Base-by-base conservation (phyloP, 352 stramenopile species). In the Phytopythium sindhum region DNA sequence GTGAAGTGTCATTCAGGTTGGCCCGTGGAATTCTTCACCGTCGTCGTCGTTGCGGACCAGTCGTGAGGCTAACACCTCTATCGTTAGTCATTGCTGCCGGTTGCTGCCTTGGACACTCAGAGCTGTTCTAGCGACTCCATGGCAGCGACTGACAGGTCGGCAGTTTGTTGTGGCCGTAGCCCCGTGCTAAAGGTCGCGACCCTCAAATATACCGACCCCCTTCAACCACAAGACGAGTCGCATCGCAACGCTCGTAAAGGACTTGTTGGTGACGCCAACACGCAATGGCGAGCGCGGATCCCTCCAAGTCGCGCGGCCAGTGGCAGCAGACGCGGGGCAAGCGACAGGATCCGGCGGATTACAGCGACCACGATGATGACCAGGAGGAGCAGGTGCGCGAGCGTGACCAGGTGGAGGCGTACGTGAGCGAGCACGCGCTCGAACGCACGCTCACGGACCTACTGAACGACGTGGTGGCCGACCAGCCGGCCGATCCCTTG, bases 381-480 rank as follows among this genome's bases (percentile, higher is more conserved):
- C 65, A 78, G 19, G 73, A 71, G 7, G 66, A 77, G 21, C 70
- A 84, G 44, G 63, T 70, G 24, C 76, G 75, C 19, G 84, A 92
- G 65, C 77, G 81, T n/a, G 84, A 93, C 47, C 63, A 90, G 33
- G 81, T 92, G 17, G 86, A 94, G 65, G 70, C 75, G 9, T 94
- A 94, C 60, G 62, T 94, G 42, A 62, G 73, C 23, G 80, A 91
- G 42, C 83, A 94, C 70, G 69, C 74, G 61, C 72, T 94, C 15
- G 86, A 94, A 64, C 67, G 66, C 33, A 69, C 74, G 11, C 72
- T 94, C 1, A 94, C 91, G 54, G 77, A 89, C 15, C 70, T 82
- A 21, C 74, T 94, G 52, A 94, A 92, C 71, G 69, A 86, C 51
- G 71, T 94, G 41, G 81, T 94, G 28, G 78, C 76, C 15, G 70